Evolutionary conservation across 805 yeast genomes (phyloP).

Genomic region (Candida caryicola): DNA sequence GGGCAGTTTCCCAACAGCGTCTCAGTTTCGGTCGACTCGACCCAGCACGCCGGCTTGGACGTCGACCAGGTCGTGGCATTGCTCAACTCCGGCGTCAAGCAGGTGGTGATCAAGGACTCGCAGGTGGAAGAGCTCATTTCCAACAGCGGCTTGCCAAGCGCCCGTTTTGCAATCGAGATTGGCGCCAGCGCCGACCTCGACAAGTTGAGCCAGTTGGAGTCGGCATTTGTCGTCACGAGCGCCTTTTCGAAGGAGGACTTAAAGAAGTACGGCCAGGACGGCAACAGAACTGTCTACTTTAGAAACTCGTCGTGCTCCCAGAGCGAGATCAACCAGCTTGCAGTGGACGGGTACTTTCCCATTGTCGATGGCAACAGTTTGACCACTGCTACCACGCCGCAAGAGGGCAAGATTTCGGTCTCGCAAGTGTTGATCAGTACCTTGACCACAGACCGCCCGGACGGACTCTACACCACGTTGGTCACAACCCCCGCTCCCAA

Average conservation of each 20-base stretch:
- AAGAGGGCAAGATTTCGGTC: slow-evolving; percentile 29
- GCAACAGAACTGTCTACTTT: slow-evolving; percentile 30
- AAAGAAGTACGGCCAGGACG: slow-evolving; percentile 19
- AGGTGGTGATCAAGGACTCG: slow-evolving; percentile 37
- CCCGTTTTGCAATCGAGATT: slow-evolving; percentile 39
- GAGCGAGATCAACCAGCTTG: slow-evolving; percentile 25
- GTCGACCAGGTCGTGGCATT: slow-evolving; percentile 43
- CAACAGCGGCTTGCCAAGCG: slow-evolving; percentile 50
- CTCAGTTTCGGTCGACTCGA: slow-evolving; percentile 31
- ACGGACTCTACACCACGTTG: slow-evolving; percentile 80
- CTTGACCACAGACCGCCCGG: slow-evolving; percentile 77
- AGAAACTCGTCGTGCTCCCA: slow-evolving; percentile 16
- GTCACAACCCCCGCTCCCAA: slow-evolving; percentile 66
- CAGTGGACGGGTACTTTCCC: slow-evolving; percentile 33
- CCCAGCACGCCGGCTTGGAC: slow-evolving; percentile 18
- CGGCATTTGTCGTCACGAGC: slow-evolving; percentile 20
- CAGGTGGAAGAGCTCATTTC: slow-evolving; percentile 28
- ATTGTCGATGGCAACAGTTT: slow-evolving; percentile 26
- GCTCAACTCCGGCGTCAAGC: slow-evolving; percentile 59
- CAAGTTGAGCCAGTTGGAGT: slow-evolving; percentile 15
- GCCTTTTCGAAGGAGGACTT: slow-evolving; percentile 15
- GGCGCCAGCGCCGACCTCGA: slow-evolving; percentile 9
- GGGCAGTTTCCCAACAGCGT: slow-evolving; percentile 28
- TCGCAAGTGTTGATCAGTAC: slow-evolving; percentile 48
- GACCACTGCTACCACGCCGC: slow-evolving; percentile 26